Conservation (phyloP, 1,139 yeast genomes). For the Lizanozyma gosingica region DNA sequence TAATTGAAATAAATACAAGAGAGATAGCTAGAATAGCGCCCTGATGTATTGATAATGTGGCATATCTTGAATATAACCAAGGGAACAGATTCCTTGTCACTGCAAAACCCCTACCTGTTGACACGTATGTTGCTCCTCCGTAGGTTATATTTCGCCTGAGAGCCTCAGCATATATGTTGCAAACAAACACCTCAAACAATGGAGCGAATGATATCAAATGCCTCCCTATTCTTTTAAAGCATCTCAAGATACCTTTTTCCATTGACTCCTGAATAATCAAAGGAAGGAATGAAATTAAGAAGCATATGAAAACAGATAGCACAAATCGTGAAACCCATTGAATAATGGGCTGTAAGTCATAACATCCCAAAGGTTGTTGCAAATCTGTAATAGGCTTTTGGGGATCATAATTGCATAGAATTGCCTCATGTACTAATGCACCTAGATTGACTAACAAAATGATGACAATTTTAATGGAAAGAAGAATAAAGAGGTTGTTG, state of each 20-base stretch:
- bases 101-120: slow-evolving; percentile 50
- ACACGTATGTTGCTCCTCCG: slow-evolving; percentile 48
- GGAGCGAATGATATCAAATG: slow-evolving; percentile 45
- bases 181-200: slow-evolving; percentile 45
- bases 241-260: slow-evolving; percentile 41
- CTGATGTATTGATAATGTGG: slow-evolving; percentile 36
- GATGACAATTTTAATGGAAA: slow-evolving; percentile 39
- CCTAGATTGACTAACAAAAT: slow-evolving; percentile 40
- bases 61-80: slow-evolving; percentile 36
- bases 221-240: slow-evolving; percentile 32
- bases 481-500: slow-evolving; percentile 41
- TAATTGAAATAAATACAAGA: slow-evolving; percentile 30
- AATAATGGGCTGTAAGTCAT: slow-evolving; percentile 39
- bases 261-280: slow-evolving; percentile 42
- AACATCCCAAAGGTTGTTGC: slow-evolving; percentile 36
- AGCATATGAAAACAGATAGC: slow-evolving; percentile 40
- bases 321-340: slow-evolving; percentile 44
- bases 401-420: slow-evolving; percentile 38
- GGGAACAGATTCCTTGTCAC: slow-evolving; percentile 39
- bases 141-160: slow-evolving; percentile 37
- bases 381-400: slow-evolving; percentile 41
- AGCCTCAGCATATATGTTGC: slow-evolving; percentile 42
- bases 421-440: slow-evolving; percentile 34
- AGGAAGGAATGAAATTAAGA: slow-evolving; percentile 42
- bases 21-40: slow-evolving; percentile 21